A percentile compares a stretch with the other conserved stretches of the same genome.
phyloP scores from a whole-genome alignment of 441 rosid genomes.

The Eutrema salsugineum region DNA sequence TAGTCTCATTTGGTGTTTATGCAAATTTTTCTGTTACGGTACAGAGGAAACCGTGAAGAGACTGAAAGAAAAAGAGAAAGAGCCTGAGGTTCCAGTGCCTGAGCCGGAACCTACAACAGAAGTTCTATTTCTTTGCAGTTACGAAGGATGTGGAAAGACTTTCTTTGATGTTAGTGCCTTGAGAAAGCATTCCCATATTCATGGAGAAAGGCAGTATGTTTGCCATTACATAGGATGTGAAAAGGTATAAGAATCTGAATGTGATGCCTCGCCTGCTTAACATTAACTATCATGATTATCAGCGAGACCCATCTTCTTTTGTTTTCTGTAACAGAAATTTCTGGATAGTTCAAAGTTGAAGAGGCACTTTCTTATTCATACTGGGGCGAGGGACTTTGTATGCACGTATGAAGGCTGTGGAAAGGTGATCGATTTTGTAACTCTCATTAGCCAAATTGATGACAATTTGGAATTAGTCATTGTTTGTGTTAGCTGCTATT shows the following conservation, averaged over 20 bases:
- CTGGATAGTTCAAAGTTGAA: slow-evolving; percentile 97
- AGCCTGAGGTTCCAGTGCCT: slow-evolving; percentile 68
- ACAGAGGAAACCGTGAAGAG: slow-evolving; percentile 65
- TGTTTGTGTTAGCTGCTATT: background rate
- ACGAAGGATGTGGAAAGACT: slow-evolving; percentile 93
- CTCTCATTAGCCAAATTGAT: background rate
- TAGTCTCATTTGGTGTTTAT: background rate
- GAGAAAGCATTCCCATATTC: slow-evolving; percentile 95
- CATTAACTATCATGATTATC: background rate
- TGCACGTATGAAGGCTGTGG: slow-evolving; percentile 99
- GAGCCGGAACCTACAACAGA: slow-evolving; percentile 96
- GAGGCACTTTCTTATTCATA: slow-evolving; percentile 90
- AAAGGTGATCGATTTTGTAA: slow-evolving; percentile 57
- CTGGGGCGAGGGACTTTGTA: slow-evolving; percentile 78
- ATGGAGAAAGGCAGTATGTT: slow-evolving; percentile 90
- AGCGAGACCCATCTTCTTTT: background rate
- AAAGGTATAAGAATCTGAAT: slow-evolving; percentile 45
- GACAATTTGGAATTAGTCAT: background rate
- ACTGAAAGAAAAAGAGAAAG: slow-evolving; percentile 64
- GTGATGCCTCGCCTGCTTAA: background rate
- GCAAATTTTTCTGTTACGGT: background rate
- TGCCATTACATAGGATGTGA: slow-evolving; percentile 81
- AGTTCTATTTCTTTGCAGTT: slow-evolving; percentile 95
- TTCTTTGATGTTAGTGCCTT: slow-evolving; percentile 86
- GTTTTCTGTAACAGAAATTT: slow-evolving; percentile 71